Percentiles rank a stretch among this genome's conserved stretches.
These are phyloP conservation scores for Tolypocladium tropicale DNA, from an alignment of 2,329 filamentous ascomycete species.

Conservation along the genomic window DNA sequence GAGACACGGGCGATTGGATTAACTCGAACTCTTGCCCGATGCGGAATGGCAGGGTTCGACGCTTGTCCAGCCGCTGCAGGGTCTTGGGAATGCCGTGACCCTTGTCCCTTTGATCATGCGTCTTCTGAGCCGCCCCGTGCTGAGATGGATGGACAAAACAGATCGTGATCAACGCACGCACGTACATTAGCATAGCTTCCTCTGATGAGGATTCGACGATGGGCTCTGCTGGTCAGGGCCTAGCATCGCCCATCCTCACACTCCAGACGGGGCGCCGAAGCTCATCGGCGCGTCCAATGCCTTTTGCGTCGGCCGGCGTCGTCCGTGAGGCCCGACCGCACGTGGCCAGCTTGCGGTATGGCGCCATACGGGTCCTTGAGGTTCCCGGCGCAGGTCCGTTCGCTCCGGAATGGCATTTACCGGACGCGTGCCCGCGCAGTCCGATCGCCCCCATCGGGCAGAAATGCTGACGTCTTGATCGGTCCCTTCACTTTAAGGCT, in stretches of 20 bases:
- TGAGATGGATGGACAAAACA: background rate
- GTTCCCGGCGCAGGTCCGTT: too few species aligned
- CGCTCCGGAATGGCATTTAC: background rate
- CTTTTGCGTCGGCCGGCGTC: background rate
- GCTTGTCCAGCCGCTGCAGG: background rate
- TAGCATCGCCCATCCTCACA: background rate
- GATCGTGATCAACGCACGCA: background rate
- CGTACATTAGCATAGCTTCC: background rate
- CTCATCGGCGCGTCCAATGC: background rate
- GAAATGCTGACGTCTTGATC: background rate
- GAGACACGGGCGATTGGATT: slow-evolving; percentile 1
- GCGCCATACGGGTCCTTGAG: too few species aligned
- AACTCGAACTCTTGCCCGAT: background rate
- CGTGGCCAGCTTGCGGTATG: background rate
- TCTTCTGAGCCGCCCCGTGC: background rate
- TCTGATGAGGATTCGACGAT: background rate
- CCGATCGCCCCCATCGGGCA: background rate
- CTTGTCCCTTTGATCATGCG: background rate
- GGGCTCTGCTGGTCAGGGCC: background rate
- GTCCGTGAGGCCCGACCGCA: background rate
- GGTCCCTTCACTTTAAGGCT: too few species aligned
- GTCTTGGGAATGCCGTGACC: background rate
- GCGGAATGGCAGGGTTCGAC: background rate
- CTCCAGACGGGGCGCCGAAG: background rate
- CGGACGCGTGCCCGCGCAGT: background rate